Evolutionary conservation across 805 yeast genomes (phyloP), one percentile per base, ranked within the genome.

Genomic region (Candida qinlingensis): DNA sequence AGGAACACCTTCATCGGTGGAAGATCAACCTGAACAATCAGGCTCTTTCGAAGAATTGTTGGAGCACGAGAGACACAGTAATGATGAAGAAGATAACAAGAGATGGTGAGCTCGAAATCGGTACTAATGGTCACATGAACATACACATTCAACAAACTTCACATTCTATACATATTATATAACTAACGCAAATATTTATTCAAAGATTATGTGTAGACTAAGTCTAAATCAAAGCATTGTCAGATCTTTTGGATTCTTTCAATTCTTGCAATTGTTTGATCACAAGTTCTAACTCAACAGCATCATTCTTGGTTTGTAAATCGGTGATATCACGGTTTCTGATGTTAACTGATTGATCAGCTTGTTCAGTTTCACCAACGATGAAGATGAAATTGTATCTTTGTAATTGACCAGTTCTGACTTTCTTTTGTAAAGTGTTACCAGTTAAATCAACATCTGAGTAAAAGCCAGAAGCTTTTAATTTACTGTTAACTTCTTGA

Each of bases 381-480:
- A 90, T 87, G 70, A 92, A 90, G 64, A 92, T 87, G 73, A 90
- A 94, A 78, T 94, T 94, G 75, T 90, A 94, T 71, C 87, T 90
- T 73, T 85, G 83, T 65, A 92, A 65, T 78, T 94, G 98, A 63
- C 97, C 99, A 60, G 80, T 87, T 80, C 99, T 89, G 53, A 94
- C 90, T 84, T 94, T 94, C 92, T 94, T 94, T 70, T 87, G 96
- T 70, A 94, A 78, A 48, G 99, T 94, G 79, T 94, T 92, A 73
- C 97, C 97, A 44, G 91, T 78, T 51, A 89, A 71, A 67, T 94
- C 99, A 50, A 81, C 96, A 65, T 94, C 99, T 39, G 96, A 94
- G 64, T 79, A 89, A 77, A 92, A 86, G 31, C 90, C 92, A 57
- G 81, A 81, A 49, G 72, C 75, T 64, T 85, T 83, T 65, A 85